Evolutionary conservation across 2,329 filamentous ascomycete genomes (phyloP).

Genomic region (Albifimbria verrucaria): DNA sequence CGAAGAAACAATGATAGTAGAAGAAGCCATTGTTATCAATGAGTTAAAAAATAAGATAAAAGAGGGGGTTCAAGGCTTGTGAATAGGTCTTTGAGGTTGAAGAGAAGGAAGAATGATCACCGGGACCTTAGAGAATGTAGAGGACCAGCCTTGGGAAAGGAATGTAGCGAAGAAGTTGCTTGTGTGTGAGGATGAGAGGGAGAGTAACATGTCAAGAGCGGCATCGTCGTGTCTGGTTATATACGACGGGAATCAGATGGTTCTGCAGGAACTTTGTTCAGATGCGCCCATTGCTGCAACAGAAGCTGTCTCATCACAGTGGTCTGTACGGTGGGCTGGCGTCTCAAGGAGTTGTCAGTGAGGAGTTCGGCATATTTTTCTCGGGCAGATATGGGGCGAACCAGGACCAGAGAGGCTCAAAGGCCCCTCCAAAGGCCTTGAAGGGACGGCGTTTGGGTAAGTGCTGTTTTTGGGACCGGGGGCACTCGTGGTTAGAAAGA

Average conservation of each 20-base stretch:
- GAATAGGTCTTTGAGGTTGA: background rate
- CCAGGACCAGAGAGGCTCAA: background rate
- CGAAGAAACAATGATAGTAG: slow-evolving; percentile 12
- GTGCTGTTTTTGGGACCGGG: background rate
- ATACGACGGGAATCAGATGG: background rate
- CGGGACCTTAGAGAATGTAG: slow-evolving; percentile 1
- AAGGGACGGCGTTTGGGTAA: background rate
- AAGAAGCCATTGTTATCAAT: slow-evolving; percentile 14
- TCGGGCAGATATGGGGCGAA: background rate
- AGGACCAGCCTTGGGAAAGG: slow-evolving; percentile 2
- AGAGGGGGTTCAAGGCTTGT: background rate
- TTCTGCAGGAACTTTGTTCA: background rate
- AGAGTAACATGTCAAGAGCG: background rate
- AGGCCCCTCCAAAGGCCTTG: too few species aligned
- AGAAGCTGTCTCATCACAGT: background rate
- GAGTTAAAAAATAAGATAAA: slow-evolving; percentile 11
- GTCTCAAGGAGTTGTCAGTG: background rate
- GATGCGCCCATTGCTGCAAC: background rate
- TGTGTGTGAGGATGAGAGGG: background rate
- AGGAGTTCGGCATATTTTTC: background rate
- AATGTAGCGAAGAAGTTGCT: background rate
- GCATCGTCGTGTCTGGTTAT: background rate
- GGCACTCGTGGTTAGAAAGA: background rate
- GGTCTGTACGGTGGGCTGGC: background rate
- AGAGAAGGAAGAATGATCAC: background rate